Evolutionary conservation across 352 stramenopile species (phyloP), one percentile per base, ranked within the genome.

Genomic region (Pythium volutum): DNA sequence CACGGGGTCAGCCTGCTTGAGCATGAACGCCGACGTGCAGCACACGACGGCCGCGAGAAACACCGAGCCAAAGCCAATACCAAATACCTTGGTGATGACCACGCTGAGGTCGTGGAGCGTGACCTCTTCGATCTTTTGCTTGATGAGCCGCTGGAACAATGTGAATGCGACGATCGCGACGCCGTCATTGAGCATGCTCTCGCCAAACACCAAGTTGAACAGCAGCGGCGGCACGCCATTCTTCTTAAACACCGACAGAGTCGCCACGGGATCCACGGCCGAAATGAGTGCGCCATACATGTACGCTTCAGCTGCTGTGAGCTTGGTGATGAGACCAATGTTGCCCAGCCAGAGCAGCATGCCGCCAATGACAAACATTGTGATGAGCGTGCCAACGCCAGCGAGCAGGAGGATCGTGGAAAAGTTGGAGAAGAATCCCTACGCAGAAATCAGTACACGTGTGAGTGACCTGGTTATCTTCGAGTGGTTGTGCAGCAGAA

Each of bases 191-290:
- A 98, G 78, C 66, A 98, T 91, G 55, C 83, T 97, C 73, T 98
- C 95, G 36, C 95, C 95, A 74, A 98, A 98, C 0, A 98, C 91
- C 47, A 98, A 77, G 66, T 98, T 98, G 67, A 98, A 98, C 7
- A 98, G 71, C 23, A 95, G 75, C 16, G 91, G 79, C 42, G 84
- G 84, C 4, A 83, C 84, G 38, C 83, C 79, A 47, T 91, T 90
- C 53, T 94, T 95, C 76, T 97, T 96, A 65, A 98, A 98, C 4
- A 98, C 89, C 0, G 89, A 94, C 4, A 98, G 66, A 15, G 91
- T 97, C 20, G 91, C 89, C 2, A 98, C 93, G 5, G 95, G 92
- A 66, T 98, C 95, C 6, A 97, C 96, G 0, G 93, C 89, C 18
- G 88, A 97, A 55, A 98, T 97, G 4, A 98, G 69, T 16, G 91